Percentiles rank a stretch among this genome's conserved stretches.
Conservation (phyloP, 176 grass and related monocot genomes). For the Echinochloa phyllopogon region DNA sequence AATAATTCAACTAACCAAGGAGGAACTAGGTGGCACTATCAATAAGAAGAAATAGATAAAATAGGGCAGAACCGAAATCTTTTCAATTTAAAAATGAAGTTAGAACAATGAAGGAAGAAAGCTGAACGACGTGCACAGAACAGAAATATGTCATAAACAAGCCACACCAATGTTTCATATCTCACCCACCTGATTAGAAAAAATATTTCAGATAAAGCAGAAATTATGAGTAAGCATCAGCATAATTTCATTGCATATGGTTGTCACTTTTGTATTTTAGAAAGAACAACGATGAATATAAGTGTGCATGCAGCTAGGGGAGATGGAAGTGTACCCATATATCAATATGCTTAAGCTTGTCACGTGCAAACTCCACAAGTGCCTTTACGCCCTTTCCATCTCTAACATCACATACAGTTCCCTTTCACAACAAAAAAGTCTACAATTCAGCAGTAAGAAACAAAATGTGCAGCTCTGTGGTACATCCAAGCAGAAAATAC, state of each 20-base stretch:
- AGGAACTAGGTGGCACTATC: neutral
- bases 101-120: slow-evolving; percentile 8
- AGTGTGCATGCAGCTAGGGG: neutral
- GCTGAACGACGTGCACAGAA: neutral
- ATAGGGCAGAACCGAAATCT: neutral
- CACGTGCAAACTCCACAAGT: slow-evolving; percentile 74
- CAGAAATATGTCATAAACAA: slow-evolving; percentile 9
- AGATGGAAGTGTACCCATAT: slow-evolving; percentile 70
- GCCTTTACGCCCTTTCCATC: slow-evolving; percentile 89
- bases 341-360: slow-evolving; percentile 81
- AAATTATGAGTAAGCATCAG: slow-evolving; percentile 11
- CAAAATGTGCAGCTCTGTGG: neutral
- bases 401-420: slow-evolving; percentile 90
- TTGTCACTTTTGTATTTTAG: slow-evolving; percentile 1
- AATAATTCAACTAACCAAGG: neutral
- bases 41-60: neutral
- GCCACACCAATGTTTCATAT: neutral
- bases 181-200: neutral
- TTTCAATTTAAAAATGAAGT: slow-evolving; percentile 2
- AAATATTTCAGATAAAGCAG: slow-evolving; percentile 21
- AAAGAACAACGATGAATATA: neutral
- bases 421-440: slow-evolving; percentile 55
- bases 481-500: slow-evolving; percentile 29
- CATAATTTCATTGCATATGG: slow-evolving; percentile 17
- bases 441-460: slow-evolving; percentile 17